These are phyloP conservation scores for Stemphylium vesicarium DNA, from an alignment of 2,329 filamentous ascomycete species.

Conservation along the genomic window DNA sequence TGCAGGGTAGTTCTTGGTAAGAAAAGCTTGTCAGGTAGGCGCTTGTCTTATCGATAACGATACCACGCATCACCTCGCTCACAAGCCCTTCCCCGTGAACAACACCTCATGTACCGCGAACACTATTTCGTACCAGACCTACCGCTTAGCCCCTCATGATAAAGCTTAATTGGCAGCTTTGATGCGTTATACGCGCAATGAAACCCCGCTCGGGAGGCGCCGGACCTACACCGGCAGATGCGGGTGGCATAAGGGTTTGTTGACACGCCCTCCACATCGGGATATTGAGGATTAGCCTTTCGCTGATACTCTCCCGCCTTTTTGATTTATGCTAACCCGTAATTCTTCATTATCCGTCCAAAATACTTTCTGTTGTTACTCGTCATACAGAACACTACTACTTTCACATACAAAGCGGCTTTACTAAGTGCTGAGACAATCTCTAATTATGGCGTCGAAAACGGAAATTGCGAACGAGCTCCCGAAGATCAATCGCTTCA, in stretches of 20 bases:
- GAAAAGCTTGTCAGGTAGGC: too few species aligned
- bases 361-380: too few species aligned
- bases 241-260: neutral
- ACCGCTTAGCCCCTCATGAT: neutral
- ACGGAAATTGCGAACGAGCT: conserved; percentile 28
- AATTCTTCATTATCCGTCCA: neutral
- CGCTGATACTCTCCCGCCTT: neutral
- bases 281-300: neutral
- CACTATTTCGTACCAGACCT: neutral
- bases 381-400: neutral
- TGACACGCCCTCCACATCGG: conserved; percentile 15
- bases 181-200: neutral
- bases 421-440: neutral
- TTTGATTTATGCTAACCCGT: neutral
- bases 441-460: conserved; percentile 21
- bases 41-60: conserved; percentile 1
- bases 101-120: neutral
- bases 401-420: neutral
- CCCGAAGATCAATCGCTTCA: conserved; percentile 41
- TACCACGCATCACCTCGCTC: neutral
- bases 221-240: conserved; percentile 6
- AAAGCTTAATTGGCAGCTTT: too few species aligned
- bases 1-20: too few species aligned
- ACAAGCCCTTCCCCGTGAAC: neutral
- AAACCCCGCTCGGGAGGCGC: neutral